Conservation (phyloP, 176 grass and related monocot species). For the Bromus sterilis region DNA sequence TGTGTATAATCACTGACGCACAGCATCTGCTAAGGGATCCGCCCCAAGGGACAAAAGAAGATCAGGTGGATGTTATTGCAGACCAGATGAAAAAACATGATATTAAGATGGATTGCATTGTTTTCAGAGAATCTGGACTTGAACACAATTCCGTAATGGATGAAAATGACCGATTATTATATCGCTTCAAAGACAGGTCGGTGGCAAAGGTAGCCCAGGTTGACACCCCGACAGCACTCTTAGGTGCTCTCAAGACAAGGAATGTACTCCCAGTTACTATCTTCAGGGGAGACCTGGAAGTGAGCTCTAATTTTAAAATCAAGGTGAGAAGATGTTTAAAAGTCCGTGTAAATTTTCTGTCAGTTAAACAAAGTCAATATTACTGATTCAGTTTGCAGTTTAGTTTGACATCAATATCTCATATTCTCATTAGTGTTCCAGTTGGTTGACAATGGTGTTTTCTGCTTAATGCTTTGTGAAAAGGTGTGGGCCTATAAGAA, state of each 20-base stretch:
- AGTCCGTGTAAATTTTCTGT: background rate
- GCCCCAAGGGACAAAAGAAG: conserved; percentile 76
- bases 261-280: conserved; percentile 78
- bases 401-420: background rate
- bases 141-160: conserved; percentile 38
- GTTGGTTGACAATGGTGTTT: background rate
- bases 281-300: conserved; percentile 92
- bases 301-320: conserved; percentile 74
- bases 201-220: conserved; percentile 58
- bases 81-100: conserved; percentile 79
- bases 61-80: conserved; percentile 76
- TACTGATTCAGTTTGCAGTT: conserved; percentile 9
- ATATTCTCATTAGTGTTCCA: background rate
- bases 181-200: conserved; percentile 60
- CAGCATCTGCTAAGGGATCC: conserved; percentile 67
- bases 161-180: conserved; percentile 69
- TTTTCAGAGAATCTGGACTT: conserved; percentile 63
- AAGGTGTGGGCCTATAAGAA: conserved; percentile 99
- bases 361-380: background rate
- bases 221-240: conserved; percentile 64
- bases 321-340: conserved; percentile 56
- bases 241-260: conserved; percentile 78
- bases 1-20: conserved; percentile 84
- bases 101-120: conserved; percentile 64
- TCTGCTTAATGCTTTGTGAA: conserved; percentile 29